Base-by-base conservation (phyloP, 75 land plant species). In the Selaginella moellendorffii region DNA sequence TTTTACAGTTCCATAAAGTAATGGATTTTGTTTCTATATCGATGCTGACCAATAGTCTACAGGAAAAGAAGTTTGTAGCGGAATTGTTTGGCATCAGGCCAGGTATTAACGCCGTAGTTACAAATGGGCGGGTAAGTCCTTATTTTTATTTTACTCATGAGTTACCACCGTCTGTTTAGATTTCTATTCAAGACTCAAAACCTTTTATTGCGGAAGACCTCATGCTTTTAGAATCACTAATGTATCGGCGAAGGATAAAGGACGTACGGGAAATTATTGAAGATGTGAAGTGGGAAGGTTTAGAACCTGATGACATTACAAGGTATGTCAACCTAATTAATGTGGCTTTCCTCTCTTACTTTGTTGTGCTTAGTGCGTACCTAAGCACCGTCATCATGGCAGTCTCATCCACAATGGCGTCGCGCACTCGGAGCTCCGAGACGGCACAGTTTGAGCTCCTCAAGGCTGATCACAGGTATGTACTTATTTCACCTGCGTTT, bases 381-480 rank as follows among this genome's bases (percentile, higher is more conserved):
- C 62, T 85, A n/a, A 93, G 98, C 68, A 83, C 84, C 61, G 65
- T 68, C 12, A 67, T 93, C 21, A 81, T 93, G 96, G 68, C 74
- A n/a, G 76, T 88, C 28, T 85, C 98, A 24, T 93, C 98, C 56
- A 74, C 86, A 42, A 74, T 85, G 82, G 71, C 90, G 61, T 54
- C 63, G n/a, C 87, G 95, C 19, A 73, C 81, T 26, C 78, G 90
- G 65, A 71, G 87, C 67, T 68, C 87, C 75, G 98, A 93, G 25
- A 70, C 79, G n/a, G 96, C 86, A 30, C 83, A 74, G 19, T 93
- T 93, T 82, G 98, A 85, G 68, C 28, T 93, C 69, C 51, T 93
- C 63, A 77, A 74, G 70, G 78, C 96, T 23, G 65, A 75, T n/a
- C 64, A 69, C 63, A 75, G 67, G 67, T 71, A 36, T 36, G 46